Evolutionary conservation across 2,329 filamentous ascomycete species (phyloP), one percentile per base, ranked within the genome.

Genomic region (Aspergillus luchuensis): DNA sequence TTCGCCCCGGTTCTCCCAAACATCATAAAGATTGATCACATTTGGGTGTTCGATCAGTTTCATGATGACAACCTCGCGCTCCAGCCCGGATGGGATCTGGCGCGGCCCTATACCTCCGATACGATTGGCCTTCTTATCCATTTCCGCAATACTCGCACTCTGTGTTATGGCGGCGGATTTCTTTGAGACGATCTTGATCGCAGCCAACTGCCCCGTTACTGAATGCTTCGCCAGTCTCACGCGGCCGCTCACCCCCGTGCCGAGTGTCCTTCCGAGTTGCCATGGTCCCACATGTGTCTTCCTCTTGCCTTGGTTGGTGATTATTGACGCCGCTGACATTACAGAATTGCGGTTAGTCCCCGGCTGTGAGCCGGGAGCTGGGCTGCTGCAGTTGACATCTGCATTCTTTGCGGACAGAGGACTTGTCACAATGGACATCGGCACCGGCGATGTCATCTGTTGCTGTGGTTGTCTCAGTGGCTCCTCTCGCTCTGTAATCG

Each of bases 1-100:
- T 76, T 99, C 93, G 59, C 92, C 91, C 21, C 91, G 86, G 73
- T 97, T 98, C 79, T 99, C 95, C 94, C 94, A 99, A 30, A 99
- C 94, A 78, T 99, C 95, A 73, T 94, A 95, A 8, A 99, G 80
- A 67, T 91, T 91, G 76, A 97, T 93, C 69, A 98, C 94, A 74
- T 98, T 95, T 5, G 90, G 91, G 77, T 99, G 95, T 71, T 97
- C 89, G 62, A 98, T 91, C 60, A 98, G 84, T 79, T 97, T 98
- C 85, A 99, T 92, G 69, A 99, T 96, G 33, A 94, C 92, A 43
- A 99, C 93, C 74, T 99, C 95, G 57, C 95, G 86, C 78, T 98
- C 94, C 63, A 99, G 90, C 1, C 92, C 91, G 70, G 94, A 87
- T 1, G 94, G 94, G 73, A 96, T 92, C 57, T 86, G 84, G 66